phyloP scores from a whole-genome alignment of 225 moss, liverwort and hornwort species.

The Bryum argenteum region DNA sequence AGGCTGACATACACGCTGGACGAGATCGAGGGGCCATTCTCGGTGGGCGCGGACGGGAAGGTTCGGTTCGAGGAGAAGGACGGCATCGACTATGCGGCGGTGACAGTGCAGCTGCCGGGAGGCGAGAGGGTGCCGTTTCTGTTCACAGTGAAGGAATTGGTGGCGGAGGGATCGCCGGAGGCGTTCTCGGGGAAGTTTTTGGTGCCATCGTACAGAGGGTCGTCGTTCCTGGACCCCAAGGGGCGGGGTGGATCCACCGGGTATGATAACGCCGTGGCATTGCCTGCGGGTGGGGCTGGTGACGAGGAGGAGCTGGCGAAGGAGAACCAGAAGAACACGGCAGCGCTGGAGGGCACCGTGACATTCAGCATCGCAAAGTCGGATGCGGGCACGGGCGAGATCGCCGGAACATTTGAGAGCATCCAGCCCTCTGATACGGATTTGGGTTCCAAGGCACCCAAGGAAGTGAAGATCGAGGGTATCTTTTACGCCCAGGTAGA shows the following conservation, averaged over 20 bases:
- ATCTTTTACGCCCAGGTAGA: too few species aligned
- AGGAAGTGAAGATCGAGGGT: slow-evolving; percentile 84
- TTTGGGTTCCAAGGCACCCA: slow-evolving; percentile 81
- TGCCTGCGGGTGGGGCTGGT: slow-evolving; percentile 77
- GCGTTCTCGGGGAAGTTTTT: slow-evolving; percentile 57
- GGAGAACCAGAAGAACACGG: slow-evolving; percentile 83
- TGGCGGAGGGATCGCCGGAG: slow-evolving; percentile 54
- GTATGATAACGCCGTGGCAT: slow-evolving; percentile 79
- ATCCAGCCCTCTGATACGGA: slow-evolving; percentile 88
- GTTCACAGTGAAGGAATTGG: slow-evolving; percentile 85
- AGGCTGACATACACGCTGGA: slow-evolving; percentile 86
- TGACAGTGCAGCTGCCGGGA: slow-evolving; percentile 85
- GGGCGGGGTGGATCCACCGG: slow-evolving; percentile 88
- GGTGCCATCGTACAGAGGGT: slow-evolving; percentile 89
- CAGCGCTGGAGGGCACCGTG: slow-evolving; percentile 60
- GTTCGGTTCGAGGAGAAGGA: slow-evolving; percentile 76
- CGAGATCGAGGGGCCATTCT: slow-evolving; percentile 64
- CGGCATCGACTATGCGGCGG: slow-evolving; percentile 90
- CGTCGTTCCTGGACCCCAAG: slow-evolving; percentile 93
- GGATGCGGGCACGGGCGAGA: slow-evolving; percentile 53
- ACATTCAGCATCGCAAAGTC: slow-evolving; percentile 67
- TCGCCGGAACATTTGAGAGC: slow-evolving; percentile 75
- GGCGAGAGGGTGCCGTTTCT: slow-evolving; percentile 89
- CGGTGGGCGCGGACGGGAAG: slow-evolving; percentile 47
- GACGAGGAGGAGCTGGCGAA: slow-evolving; percentile 76